phyloP scores from a whole-genome alignment of 1,284 basidiomycete species.

The Austroboletus novae-zelandiae region DNA sequence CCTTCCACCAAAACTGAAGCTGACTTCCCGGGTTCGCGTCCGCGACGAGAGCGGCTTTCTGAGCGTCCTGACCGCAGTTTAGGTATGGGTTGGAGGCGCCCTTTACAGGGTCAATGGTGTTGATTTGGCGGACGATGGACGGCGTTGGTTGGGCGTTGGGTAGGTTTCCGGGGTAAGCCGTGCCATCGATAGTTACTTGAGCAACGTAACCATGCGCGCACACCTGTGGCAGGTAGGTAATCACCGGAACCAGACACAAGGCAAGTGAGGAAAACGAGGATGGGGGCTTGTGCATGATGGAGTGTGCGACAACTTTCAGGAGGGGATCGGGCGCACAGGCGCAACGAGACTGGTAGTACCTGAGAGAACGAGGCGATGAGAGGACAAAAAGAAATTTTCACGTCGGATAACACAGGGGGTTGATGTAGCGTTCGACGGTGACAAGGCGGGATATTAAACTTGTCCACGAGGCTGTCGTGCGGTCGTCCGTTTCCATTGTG shows the following conservation, averaged over 20 bases:
- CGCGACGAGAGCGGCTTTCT: constrained; percentile 50
- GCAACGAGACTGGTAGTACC: not conserved
- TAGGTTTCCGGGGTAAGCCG: constrained; percentile 50
- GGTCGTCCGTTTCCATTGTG: constrained; percentile 5
- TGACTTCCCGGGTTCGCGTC: constrained; percentile 62
- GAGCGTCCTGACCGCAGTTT: constrained; percentile 62
- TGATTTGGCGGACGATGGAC: constrained; percentile 62
- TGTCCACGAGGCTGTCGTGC: constrained; percentile 22
- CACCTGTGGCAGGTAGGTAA: constrained; percentile 31
- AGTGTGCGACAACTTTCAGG: not conserved
- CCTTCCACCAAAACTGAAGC: constrained; percentile 59
- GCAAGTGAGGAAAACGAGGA: constrained; percentile 3
- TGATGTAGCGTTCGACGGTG: constrained; percentile 5
- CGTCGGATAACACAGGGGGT: not conserved
- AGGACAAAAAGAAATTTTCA: not conserved
- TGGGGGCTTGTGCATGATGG: too few relatives aligned
- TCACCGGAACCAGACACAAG: constrained; percentile 24
- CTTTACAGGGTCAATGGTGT: constrained; percentile 57
- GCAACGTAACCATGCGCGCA: constrained; percentile 61
- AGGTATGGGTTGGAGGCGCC: constrained; percentile 55
- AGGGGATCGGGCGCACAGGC: constrained; percentile 6
- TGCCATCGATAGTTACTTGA: constrained; percentile 54
- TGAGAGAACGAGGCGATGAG: not conserved
- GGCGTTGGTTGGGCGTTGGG: constrained; percentile 41
- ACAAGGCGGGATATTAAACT: constrained; percentile 17